These are phyloP conservation scores for Akebia trifoliata DNA, from an alignment of 164 flowering plant genomes.

Conservation along the genomic window DNA sequence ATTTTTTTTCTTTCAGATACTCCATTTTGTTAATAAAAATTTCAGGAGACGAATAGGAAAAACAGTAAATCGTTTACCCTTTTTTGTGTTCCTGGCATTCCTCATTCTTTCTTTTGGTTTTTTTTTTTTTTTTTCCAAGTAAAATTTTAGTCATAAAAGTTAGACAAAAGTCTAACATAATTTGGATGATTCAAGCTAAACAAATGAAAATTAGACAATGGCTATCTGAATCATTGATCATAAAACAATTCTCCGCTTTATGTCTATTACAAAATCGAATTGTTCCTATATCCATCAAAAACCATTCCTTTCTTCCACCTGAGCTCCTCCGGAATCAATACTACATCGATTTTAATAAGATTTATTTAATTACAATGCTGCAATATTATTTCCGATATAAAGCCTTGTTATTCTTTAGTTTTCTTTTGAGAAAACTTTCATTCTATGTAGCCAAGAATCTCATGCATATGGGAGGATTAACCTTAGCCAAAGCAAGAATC, in stretches of 20 bases:
- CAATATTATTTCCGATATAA: neutral
- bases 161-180: no score
- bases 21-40: no score
- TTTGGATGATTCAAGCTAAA: no score
- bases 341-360: neutral
- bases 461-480: constrained; percentile 60
- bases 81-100: no score
- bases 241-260: neutral
- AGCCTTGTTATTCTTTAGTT: neutral
- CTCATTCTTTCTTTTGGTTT: no score
- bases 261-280: neutral
- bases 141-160: no score
- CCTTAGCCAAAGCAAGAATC: constrained; percentile 27
- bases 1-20: no score
- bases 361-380: neutral
- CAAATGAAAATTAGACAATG: neutral
- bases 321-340: neutral
- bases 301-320: neutral
- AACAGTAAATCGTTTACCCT: no score
- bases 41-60: no score
- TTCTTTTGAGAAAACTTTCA: neutral
- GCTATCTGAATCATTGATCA: neutral
- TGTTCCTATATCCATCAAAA: neutral
- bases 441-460: constrained; percentile 30
- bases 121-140: no score